These are phyloP conservation scores for Serendipita sp. DNA, from an alignment of 768 basidiomycete genomes.

Conservation along the genomic window DNA sequence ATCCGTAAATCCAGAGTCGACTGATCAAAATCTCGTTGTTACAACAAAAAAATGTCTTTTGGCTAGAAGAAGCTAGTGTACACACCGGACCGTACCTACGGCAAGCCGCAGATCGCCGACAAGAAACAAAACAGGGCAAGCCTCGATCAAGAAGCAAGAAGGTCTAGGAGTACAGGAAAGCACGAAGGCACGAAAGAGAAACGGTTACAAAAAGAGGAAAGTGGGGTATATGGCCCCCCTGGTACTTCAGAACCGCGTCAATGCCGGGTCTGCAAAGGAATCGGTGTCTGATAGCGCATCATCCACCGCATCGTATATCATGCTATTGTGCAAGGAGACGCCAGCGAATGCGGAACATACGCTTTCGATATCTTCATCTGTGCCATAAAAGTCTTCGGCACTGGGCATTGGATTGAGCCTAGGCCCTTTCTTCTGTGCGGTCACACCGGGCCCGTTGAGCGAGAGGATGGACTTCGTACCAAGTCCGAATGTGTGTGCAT, in stretches of 20 bases:
- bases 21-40: no score
- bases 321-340: not conserved
- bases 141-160: no score
- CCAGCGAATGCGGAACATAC: not conserved
- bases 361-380: not conserved
- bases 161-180: no score
- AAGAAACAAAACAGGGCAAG: no score
- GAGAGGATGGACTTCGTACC: not conserved
- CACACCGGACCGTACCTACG: no score
- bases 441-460: not conserved
- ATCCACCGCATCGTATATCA: not conserved
- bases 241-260: not conserved
- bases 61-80: no score
- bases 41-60: no score
- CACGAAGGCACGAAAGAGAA: no score
- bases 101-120: no score
- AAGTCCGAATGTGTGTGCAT: not conserved
- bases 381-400: not conserved
- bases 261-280: not conserved
- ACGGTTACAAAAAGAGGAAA: no score
- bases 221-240: no score
- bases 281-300: slow-evolving; percentile 2
- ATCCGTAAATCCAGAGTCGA: no score
- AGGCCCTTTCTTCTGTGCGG: not conserved
- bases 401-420: not conserved